A percentile compares a stretch with the other conserved stretches of the same genome.
These are phyloP conservation scores for Fusarium pseudoanthophilum DNA, from an alignment of 2,329 filamentous ascomycete genomes.

Conservation along the genomic window DNA sequence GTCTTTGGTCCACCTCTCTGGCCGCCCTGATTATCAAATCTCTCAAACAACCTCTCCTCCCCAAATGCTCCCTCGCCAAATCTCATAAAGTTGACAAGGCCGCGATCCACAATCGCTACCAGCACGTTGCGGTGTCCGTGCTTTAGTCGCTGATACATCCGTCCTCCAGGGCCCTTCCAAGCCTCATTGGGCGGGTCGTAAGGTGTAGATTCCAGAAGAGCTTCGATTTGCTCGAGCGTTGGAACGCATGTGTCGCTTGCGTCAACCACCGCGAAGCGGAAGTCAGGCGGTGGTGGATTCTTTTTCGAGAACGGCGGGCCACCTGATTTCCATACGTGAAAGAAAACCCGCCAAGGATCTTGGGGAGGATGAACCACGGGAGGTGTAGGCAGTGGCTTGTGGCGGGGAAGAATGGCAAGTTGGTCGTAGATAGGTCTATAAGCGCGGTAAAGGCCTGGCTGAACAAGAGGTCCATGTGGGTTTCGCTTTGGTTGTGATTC, in stretches of 20 bases:
- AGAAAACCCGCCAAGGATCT: slow-evolving; percentile 77
- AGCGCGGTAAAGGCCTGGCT: slow-evolving; percentile 72
- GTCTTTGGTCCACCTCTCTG: slow-evolving; percentile 54
- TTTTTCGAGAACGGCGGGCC: slow-evolving; percentile 78
- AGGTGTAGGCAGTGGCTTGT: slow-evolving; percentile 64
- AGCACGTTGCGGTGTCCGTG: slow-evolving; percentile 87
- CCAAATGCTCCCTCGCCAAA: slow-evolving; percentile 84
- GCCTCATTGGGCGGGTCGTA: slow-evolving; percentile 66
- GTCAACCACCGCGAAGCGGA: slow-evolving; percentile 84
- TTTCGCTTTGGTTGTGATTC: slow-evolving; percentile 42
- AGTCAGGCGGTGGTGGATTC: slow-evolving; percentile 82
- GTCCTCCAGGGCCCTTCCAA: slow-evolving; percentile 57
- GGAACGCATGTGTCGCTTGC: slow-evolving; percentile 78
- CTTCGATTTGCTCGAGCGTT: slow-evolving; percentile 75
- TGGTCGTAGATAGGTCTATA: slow-evolving; percentile 80
- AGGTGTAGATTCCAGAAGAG: slow-evolving; percentile 78
- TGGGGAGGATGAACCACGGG: slow-evolving; percentile 43
- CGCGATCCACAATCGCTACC: slow-evolving; percentile 88
- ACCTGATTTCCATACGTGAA: slow-evolving; percentile 80
- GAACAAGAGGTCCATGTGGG: slow-evolving; percentile 67
- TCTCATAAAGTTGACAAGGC: slow-evolving; percentile 87
- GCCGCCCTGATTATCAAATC: slow-evolving; percentile 57
- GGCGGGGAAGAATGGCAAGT: slow-evolving; percentile 76
- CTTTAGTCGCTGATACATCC: slow-evolving; percentile 80
- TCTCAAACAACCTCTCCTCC: slow-evolving; percentile 76